These are phyloP conservation scores for Larix sibirica DNA, from an alignment of 83 land plant genomes.

Conservation along the genomic window DNA sequence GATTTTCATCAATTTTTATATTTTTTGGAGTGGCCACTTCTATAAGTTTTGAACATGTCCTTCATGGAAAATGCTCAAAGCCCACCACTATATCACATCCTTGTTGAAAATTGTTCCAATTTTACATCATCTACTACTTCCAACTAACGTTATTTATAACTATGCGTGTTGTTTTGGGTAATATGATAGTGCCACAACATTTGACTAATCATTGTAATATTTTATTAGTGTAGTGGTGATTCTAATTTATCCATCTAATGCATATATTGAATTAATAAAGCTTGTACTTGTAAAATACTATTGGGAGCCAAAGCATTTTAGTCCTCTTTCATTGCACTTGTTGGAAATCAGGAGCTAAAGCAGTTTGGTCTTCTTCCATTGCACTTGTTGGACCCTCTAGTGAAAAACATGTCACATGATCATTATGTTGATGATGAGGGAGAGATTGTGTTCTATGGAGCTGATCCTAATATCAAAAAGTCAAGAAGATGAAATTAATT, in stretches of 20 bases:
- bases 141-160: background rate
- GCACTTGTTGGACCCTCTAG: constrained; percentile 48
- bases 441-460: constrained; percentile 75
- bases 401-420: constrained; percentile 56
- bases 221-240: background rate
- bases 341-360: constrained; percentile 7
- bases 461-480: constrained; percentile 25
- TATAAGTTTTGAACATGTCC: background rate
- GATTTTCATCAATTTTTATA: too few relatives aligned
- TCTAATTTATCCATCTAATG: background rate
- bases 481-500: too few relatives aligned
- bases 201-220: background rate
- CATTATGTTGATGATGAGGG: constrained; percentile 79
- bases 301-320: constrained; percentile 76
- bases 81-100: background rate
- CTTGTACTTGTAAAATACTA: constrained; percentile 82
- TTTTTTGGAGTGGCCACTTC: too few relatives aligned
- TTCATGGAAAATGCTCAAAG: background rate
- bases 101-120: background rate
- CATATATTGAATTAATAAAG: constrained; percentile 74
- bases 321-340: constrained; percentile 69
- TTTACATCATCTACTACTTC: background rate
- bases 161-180: background rate
- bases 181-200: background rate
- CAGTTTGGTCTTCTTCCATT: constrained; percentile 74